Base-by-base conservation (phyloP, 768 basidiomycete genomes). In the Rhodotorula kratochvilovae region DNA sequence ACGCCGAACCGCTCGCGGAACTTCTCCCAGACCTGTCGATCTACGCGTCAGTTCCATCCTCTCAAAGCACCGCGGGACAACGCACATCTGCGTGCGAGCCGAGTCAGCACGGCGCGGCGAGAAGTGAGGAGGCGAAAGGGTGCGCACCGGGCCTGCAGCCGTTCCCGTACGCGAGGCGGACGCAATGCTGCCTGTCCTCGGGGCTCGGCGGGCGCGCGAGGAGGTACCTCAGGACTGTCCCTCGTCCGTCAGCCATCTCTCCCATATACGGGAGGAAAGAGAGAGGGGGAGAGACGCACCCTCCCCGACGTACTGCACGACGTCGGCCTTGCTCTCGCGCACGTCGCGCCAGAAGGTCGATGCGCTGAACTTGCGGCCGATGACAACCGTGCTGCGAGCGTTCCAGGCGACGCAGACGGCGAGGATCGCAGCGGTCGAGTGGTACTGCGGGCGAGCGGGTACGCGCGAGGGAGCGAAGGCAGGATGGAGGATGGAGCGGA, bases 1-100 rank as follows among this genome's bases (percentile, higher is more conserved):
- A 76, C 64, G 29, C 71, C 71, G 51, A 76, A 76, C 13, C 75
- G 43, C 17, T 73, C 62, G 23, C 71, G 53, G 71, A 76, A 76
- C 23, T 51, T 60, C 33, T 70, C 61, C 75, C 75, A 76, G 6
- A 76, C 71, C 16, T 76, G 67, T 33, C 21, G n/a, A 10, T 1
- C 16, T 21, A 8, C 21, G 1, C 0, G 12, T 12, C 23, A 45
- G 58, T 15, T 27, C 13, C n/a, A 3, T 35, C 45, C 17, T 1
- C 45, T 2, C n/a, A 15, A n/a, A 4, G 61, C n/a, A 19, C 27
- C 15, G 27, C 4, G 12, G 19, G 50, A 27, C 0, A 15, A 35
- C 29, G 54, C 3, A 29, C 19, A 31, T 21, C 29, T 21, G 29
- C 29, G 53, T 6, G 29, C n/a, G 31, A 33, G 5, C 12, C 27